These are phyloP conservation scores for Peronospora tabacina DNA, from an alignment of 352 stramenopile genomes.

Conservation along the genomic window DNA sequence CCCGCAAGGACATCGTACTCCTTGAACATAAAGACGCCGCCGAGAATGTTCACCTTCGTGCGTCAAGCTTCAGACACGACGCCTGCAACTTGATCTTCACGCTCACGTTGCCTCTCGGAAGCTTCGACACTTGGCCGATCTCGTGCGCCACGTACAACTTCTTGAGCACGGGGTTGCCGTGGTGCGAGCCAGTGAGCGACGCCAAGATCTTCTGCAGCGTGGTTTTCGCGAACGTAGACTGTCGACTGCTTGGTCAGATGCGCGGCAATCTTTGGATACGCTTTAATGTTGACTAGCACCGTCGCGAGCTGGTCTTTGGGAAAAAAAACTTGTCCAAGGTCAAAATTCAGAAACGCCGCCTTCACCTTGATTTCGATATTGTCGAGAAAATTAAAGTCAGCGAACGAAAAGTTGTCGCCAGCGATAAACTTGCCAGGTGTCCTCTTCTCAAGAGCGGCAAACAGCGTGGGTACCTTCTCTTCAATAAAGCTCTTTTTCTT, in stretches of 20 bases:
- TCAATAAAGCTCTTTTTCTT: slow-evolving; percentile 36
- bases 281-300: slow-evolving; percentile 32
- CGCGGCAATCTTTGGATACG: slow-evolving; percentile 32
- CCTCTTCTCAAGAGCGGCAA: slow-evolving; percentile 28
- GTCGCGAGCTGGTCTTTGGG: slow-evolving; percentile 39
- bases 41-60: no score
- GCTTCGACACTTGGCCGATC: no score
- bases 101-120: no score
- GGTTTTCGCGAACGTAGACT: no score
- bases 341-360: slow-evolving; percentile 19
- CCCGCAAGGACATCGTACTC: no score
- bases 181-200: no score
- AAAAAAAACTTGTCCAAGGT: slow-evolving; percentile 29
- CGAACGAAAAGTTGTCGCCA: slow-evolving; percentile 38
- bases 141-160: no score
- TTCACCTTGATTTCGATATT: slow-evolving; percentile 34
- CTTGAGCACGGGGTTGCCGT: no score
- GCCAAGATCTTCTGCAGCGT: no score
- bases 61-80: no score
- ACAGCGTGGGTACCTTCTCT: slow-evolving; percentile 33
- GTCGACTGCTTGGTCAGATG: slow-evolving; percentile 33
- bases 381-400: slow-evolving; percentile 51
- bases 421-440: slow-evolving; percentile 49
- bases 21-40: no score
- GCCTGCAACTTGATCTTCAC: no score